Percentiles rank a stretch among this genome's conserved stretches.
Evolutionary conservation across 2,329 filamentous ascomycete species (phyloP).

Genomic region (Talaromyces sp.): DNA sequence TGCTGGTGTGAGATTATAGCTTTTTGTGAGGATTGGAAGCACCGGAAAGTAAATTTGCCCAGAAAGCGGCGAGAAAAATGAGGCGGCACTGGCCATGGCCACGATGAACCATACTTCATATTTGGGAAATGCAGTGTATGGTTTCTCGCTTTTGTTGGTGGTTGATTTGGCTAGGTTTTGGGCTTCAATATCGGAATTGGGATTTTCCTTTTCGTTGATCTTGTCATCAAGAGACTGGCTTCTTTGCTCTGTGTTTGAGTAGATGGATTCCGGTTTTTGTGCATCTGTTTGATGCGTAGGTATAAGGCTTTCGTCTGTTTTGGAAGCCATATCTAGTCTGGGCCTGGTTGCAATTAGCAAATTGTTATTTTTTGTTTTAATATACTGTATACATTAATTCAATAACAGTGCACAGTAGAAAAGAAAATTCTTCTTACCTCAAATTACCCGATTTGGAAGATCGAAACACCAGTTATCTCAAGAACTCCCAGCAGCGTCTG

Average conservation of each 20-base stretch:
- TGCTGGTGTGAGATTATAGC: conserved; percentile 11
- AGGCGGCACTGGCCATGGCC: conserved; percentile 33
- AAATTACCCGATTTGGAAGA: neutral
- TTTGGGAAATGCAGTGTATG: conserved; percentile 25
- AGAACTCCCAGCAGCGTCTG: neutral
- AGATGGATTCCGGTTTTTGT: neutral
- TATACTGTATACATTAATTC: too few species aligned
- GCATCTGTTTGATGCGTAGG: neutral
- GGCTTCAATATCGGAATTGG: neutral
- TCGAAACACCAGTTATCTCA: too few species aligned
- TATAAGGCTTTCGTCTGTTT: neutral
- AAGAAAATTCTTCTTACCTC: neutral
- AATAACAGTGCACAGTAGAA: too few species aligned
- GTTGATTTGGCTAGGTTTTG: neutral
- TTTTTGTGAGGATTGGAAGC: conserved; percentile 20
- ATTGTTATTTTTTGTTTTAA: neutral
- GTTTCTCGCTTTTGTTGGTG: conserved; percentile 4
- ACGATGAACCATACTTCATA: conserved; percentile 32
- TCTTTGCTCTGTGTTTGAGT: neutral
- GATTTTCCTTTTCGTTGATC: neutral
- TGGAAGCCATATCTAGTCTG: neutral
- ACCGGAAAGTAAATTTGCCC: conserved; percentile 38
- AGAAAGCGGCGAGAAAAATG: conserved; percentile 38
- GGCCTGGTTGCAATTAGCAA: neutral
- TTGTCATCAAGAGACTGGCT: neutral